A percentile compares a stretch with the other conserved stretches of the same genome.
Evolutionary conservation across 495 filamentous ascomycete species (phyloP).

Genomic region (Penicillium egyptiacum): DNA sequence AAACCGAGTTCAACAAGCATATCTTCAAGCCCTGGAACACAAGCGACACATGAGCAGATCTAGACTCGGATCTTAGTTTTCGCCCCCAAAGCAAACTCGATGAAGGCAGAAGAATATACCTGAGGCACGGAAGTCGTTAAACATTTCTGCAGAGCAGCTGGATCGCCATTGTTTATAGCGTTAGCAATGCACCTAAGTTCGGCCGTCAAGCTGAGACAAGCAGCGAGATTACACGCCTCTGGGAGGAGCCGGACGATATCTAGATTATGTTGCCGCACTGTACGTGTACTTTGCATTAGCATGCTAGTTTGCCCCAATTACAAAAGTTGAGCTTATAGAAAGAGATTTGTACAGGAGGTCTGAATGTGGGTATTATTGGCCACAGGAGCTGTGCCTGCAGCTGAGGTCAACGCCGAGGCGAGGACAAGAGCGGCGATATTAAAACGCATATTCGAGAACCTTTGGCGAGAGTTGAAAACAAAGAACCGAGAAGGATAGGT

Average conservation of each 20-base stretch:
- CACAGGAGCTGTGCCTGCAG: not conserved
- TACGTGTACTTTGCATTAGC: not conserved
- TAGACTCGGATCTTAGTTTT: not conserved
- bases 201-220: constrained; percentile 23
- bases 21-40: constrained; percentile 16
- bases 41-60: constrained; percentile 29
- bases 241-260: constrained; percentile 18
- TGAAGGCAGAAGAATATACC: constrained; percentile 3
- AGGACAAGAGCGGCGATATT: constrained; percentile 11
- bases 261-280: constrained; percentile 20
- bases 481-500: not conserved
- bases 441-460: constrained; percentile 18
- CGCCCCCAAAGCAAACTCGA: not conserved
- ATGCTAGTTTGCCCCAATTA: not conserved
- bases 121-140: constrained; percentile 20
- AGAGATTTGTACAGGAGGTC: not conserved
- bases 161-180: constrained; percentile 19
- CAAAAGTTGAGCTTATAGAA: not conserved
- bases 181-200: constrained; percentile 23
- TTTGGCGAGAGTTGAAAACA: not conserved
- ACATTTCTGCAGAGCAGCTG: constrained; percentile 21
- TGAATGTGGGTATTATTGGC: not conserved
- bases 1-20: constrained; percentile 23
- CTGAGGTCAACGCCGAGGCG: constrained; percentile 15
- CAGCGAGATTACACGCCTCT: constrained; percentile 21